Evolutionary conservation across 2,329 filamentous ascomycete genomes (phyloP), one percentile per base, ranked within the genome.

Genomic region (Aspergillus bombycis): DNA sequence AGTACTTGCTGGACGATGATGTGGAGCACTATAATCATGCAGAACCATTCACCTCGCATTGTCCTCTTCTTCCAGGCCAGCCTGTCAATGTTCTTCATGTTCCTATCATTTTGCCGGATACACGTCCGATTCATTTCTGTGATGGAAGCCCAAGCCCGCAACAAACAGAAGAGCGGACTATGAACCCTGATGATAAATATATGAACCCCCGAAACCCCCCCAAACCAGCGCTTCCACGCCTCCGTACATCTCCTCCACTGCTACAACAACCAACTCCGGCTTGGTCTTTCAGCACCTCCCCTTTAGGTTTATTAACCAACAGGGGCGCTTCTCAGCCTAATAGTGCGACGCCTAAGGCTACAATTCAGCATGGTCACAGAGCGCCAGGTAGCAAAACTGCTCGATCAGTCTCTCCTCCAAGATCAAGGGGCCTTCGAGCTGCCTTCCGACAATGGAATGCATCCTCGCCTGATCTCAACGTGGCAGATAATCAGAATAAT

Each of bases 1-100:
- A 96, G 91, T 97, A 97, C 79, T 88, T 94, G 75, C 78, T 97
- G 48, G 89, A 97, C 77, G 89, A 90, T 69, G 88, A 90, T 55
- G 83, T 88, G 38, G 94, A 97, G 78, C 88, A 86, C 58, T 88
- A 92, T 75, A 92, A 97, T 75, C 82, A 89, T 32, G 80, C 86
- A 2, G 83, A 91, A 70, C 90, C 91, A 21, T 89, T 86, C 12
- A 97, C 94, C 1, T 93, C 88, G 2, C 80, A 86, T 50, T 98
- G 94, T 74, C 93, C 94, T 41, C 88, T 94, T 67, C 85, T 97
- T 30, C 94, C 94, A 4, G 94, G 94, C 16, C 94, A 97, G 77
- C 86, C 86, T 2, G 87, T 97, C 74, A 97, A 98, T 79, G 87
- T 93, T 16, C 82, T 98, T 61, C 88, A 91, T 60, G 88, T 98